Evolutionary conservation across 2,329 filamentous ascomycete species (phyloP).

Genomic region (Microcyclospora tardicrescens): DNA sequence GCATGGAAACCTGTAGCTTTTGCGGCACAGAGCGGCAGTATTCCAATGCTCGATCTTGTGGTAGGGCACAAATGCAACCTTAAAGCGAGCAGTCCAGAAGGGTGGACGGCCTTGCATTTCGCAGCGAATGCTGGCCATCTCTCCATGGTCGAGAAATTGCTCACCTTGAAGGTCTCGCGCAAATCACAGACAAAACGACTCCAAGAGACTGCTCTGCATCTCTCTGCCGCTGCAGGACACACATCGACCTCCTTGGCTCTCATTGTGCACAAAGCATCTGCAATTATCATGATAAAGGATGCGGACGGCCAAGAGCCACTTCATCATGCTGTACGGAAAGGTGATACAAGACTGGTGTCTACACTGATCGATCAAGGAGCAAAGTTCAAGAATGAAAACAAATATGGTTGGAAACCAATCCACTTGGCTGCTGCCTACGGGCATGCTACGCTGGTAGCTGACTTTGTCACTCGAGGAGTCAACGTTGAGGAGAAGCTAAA

Average conservation of each 20-base stretch:
- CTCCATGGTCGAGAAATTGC: conserved; percentile 8
- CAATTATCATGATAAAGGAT: conserved; percentile 6
- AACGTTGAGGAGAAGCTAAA: conserved; percentile 9
- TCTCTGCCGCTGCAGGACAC: conserved; percentile 5
- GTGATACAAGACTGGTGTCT: conserved; percentile 5
- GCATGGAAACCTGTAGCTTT: conserved; percentile 7
- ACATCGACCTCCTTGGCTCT: conserved; percentile 4
- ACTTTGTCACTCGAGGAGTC: conserved; percentile 7
- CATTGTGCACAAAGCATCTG: conserved; percentile 7
- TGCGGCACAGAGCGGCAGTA: conserved; percentile 11
- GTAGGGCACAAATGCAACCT: conserved; percentile 6
- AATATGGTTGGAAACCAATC: conserved; percentile 10
- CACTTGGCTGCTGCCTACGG: conserved; percentile 12
- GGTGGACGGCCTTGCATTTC: conserved; percentile 9
- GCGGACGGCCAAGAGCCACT: conserved; percentile 8
- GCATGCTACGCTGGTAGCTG: conserved; percentile 5
- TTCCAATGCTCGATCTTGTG: conserved; percentile 10
- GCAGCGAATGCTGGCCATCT: conserved; percentile 8
- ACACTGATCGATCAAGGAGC: conserved; percentile 7
- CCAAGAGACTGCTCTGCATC: conserved; percentile 9
- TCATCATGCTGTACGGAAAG: conserved; percentile 10
- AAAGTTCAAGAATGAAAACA: conserved; percentile 4
- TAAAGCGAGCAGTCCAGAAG: conserved; percentile 8
- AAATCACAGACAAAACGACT: conserved; percentile 9
- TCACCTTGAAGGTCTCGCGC: conserved; percentile 5